Base-by-base conservation (phyloP, 2,329 filamentous ascomycete genomes). In the Acrocalymma vagum region DNA sequence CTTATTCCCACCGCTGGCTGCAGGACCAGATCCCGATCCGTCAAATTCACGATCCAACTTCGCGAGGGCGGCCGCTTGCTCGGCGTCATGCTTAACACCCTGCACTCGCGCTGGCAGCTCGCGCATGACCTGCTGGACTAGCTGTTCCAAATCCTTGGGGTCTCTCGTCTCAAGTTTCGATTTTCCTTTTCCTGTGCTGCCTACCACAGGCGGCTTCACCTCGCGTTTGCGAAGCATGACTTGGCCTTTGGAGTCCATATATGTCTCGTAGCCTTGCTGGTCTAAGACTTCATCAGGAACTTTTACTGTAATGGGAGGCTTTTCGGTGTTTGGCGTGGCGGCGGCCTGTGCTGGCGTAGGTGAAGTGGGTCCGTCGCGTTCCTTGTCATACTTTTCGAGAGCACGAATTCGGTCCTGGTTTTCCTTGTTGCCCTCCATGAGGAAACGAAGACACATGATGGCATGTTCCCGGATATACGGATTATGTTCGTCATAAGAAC, bases 401-500 rank as follows among this genome's bases (percentile, higher is more conserved):
- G 85, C 82, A 38, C 84, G 79, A 36, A 92, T 83, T 55, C 88
- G 87, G 21, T 82, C 78, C 49, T 87, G 86, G 11, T 88, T 89
- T 41, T 85, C 85, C 21, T 85, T 81, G 45, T 85, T 90, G 9
- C 86, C 87, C 55, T 89, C 86, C 72, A 89, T 81, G 5, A 88
- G 76, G 38, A 72, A 72, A 2, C 70, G 58, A 3, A 72, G 55
- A 30, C 80, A 85, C 53, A 83, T 73, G 42, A 76, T 77, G 48
- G 81, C 79, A 51, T 83, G 88, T 69, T 97, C 93, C 60, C 93
- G 90, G 50, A 95, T 92, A 64, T 93, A 96, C 0, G 91, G 90
- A 62, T 96, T 96, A 71, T 95, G 85, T 55, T 93, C 90, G 63
- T 97, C 93, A 64, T 94, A 94, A 21, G 85, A 82, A 58, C 91